Percentiles rank a stretch among this genome's conserved stretches.
Evolutionary conservation across 1,284 basidiomycete genomes (phyloP).

Genomic region (Neolentinus lepideus): DNA sequence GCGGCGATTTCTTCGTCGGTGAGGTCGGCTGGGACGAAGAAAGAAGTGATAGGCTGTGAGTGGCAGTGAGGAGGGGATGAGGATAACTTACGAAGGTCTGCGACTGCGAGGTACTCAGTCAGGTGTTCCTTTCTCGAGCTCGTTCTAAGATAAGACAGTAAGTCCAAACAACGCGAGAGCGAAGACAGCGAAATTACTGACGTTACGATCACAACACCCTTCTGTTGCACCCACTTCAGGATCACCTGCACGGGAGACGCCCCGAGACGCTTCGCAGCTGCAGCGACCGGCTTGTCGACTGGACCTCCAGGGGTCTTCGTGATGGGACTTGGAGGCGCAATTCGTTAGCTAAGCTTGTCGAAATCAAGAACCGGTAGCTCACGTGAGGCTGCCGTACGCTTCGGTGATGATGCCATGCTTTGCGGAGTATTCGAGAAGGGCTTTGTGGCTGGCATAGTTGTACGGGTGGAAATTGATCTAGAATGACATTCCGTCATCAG

Average conservation of each 20-base stretch:
- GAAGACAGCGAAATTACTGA: too few relatives aligned
- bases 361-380: slow-evolving; percentile 11
- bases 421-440: slow-evolving; percentile 50
- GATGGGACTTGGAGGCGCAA: slow-evolving; percentile 44
- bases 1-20: slow-evolving; percentile 30
- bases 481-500: too few relatives aligned
- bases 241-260: slow-evolving; percentile 68
- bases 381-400: slow-evolving; percentile 67
- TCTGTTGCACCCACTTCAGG: slow-evolving; percentile 59
- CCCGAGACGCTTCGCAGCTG: slow-evolving; percentile 49
- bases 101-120: slow-evolving; percentile 47
- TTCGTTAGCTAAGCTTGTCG: not conserved
- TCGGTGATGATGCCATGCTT: slow-evolving; percentile 63
- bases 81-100: slow-evolving; percentile 32
- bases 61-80: not conserved
- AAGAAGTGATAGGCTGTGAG: slow-evolving; percentile 1
- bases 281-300: slow-evolving; percentile 55
- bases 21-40: slow-evolving; percentile 19
- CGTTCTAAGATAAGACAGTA: slow-evolving; percentile 25
- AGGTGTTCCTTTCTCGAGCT: slow-evolving; percentile 47
- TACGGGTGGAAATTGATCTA: slow-evolving; percentile 69
- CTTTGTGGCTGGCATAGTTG: slow-evolving; percentile 46
- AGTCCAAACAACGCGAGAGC: too few relatives aligned
- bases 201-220: slow-evolving; percentile 64
- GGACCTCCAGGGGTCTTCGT: slow-evolving; percentile 65